Percentiles rank a stretch among this genome's conserved stretches.
Conservation (phyloP, 371 early-diverging fungal genomes). For the Sporodiniella umbellata region DNA sequence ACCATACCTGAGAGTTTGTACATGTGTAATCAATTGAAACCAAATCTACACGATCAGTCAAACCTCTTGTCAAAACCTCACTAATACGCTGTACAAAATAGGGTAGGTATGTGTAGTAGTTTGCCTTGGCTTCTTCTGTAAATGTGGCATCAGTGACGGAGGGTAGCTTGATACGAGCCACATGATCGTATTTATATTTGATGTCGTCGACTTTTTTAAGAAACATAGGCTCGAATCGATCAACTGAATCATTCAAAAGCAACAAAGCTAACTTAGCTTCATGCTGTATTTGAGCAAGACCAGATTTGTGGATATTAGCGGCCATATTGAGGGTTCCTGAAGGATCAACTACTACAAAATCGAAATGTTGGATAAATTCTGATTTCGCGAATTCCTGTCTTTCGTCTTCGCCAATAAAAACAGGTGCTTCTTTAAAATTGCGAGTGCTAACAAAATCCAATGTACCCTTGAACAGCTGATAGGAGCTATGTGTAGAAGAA, state of each 20-base stretch:
- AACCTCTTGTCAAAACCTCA: constrained; percentile 54
- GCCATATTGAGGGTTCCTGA: constrained; percentile 81
- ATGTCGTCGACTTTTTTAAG: constrained; percentile 65
- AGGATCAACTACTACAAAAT: constrained; percentile 83
- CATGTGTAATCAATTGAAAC: constrained; percentile 43
- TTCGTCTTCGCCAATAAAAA: constrained; percentile 62
- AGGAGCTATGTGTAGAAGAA: constrained; percentile 74
- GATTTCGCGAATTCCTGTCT: constrained; percentile 54
- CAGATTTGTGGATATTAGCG: constrained; percentile 55
- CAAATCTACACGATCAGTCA: constrained; percentile 65
- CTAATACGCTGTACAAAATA: constrained; percentile 51
- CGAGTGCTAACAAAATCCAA: constrained; percentile 80
- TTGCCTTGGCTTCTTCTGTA: constrained; percentile 46
- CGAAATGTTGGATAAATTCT: constrained; percentile 61
- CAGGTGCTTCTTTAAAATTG: constrained; percentile 69
- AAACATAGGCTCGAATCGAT: constrained; percentile 74
- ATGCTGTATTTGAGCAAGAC: constrained; percentile 63
- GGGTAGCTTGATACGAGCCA: constrained; percentile 24
- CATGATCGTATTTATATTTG: constrained; percentile 64
- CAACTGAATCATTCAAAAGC: constrained; percentile 61
- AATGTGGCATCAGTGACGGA: constrained; percentile 32
- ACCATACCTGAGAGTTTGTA: constrained; percentile 31
- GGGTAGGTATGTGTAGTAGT: constrained; percentile 54
- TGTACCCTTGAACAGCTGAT: constrained; percentile 81
- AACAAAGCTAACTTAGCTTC: constrained; percentile 64